A percentile compares a stretch with the other conserved stretches of the same genome.
These are phyloP conservation scores for Castanea sativa DNA, from an alignment of 306 rosid species.

Conservation along the genomic window DNA sequence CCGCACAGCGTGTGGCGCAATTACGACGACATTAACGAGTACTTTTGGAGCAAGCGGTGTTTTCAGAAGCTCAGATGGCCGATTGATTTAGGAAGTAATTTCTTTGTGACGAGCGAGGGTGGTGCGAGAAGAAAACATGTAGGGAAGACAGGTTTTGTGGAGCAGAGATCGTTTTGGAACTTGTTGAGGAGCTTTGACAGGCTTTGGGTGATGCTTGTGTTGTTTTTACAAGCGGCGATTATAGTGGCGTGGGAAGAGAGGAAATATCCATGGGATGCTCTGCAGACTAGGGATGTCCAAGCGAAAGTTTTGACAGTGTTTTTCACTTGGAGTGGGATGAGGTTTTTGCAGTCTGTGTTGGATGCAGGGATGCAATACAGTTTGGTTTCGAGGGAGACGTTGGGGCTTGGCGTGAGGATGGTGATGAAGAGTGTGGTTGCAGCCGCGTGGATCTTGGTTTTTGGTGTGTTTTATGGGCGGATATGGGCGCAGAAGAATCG, in stretches of 20 bases:
- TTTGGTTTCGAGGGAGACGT: conserved; percentile 84
- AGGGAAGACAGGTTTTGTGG: conserved; percentile 97
- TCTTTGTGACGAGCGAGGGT: conserved; percentile 52
- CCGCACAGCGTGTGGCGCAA: conserved; percentile 91
- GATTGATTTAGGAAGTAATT: conserved; percentile 66
- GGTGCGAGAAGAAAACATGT: conserved; percentile 49
- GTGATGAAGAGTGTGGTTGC: conserved; percentile 68
- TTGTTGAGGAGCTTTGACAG: conserved; percentile 80
- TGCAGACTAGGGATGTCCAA: conserved; percentile 53
- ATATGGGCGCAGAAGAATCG: conserved; percentile 68
- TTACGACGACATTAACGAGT: conserved; percentile 90
- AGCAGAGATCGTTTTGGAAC: conserved; percentile 94
- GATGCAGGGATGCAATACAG: conserved; percentile 76
- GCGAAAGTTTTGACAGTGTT: conserved; percentile 65
- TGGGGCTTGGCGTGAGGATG: conserved; percentile 77
- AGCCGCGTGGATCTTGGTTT: conserved; percentile 66
- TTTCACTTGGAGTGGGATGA: conserved; percentile 82
- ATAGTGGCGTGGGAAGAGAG: conserved; percentile 79
- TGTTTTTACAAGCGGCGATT: conserved; percentile 85
- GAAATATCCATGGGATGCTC: conserved; percentile 66
- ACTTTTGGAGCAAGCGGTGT: conserved; percentile 87
- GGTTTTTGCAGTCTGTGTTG: conserved; percentile 75
- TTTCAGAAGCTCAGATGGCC: conserved; percentile 95
- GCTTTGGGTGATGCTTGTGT: conserved; percentile 79
- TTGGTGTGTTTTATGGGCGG: conserved; percentile 69